phyloP scores from a whole-genome alignment of 257 asterid genomes.

The Eustoma russellianum region DNA sequence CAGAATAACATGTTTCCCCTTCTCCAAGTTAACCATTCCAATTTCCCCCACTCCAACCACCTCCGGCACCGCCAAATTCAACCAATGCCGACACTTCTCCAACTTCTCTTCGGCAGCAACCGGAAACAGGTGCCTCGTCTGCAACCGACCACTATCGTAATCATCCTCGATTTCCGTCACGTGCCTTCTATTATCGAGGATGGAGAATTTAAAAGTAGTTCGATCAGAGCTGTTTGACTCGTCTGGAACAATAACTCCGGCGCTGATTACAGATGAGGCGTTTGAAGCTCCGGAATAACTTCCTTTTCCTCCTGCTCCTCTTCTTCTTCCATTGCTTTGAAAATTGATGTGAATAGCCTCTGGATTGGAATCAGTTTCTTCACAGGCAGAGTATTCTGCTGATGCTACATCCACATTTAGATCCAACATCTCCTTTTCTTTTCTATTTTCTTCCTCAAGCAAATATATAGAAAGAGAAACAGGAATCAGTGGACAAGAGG shows the following conservation, averaged over 20 bases:
- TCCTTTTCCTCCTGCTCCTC: too few relatives aligned
- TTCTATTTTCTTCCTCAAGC: too few relatives aligned
- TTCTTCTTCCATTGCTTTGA: too few relatives aligned
- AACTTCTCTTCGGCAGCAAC: constrained; percentile 11
- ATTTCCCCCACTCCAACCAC: constrained; percentile 10
- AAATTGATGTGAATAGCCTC: background rate
- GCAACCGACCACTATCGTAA: background rate
- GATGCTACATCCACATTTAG: constrained; percentile 36
- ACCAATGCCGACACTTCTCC: constrained; percentile 32
- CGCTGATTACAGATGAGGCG: constrained; percentile 27
- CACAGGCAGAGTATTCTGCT: constrained; percentile 22
- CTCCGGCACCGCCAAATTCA: constrained; percentile 59
- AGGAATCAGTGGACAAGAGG: too few relatives aligned
- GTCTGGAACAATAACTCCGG: constrained; percentile 20
- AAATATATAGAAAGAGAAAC: too few relatives aligned
- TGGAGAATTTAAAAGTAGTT: constrained; percentile 63
- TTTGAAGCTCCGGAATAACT: constrained; percentile 48
- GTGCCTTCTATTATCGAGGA: constrained; percentile 21
- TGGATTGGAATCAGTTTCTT: constrained; percentile 26
- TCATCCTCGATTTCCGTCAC: background rate
- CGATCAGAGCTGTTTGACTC: constrained; percentile 39
- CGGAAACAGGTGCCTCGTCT: constrained; percentile 60
- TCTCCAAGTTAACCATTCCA: background rate
- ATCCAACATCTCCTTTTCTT: too few relatives aligned
- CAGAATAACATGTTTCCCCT: constrained; percentile 22